phyloP scores from a whole-genome alignment of 2,329 filamentous ascomycete genomes.

The Fusarium pilosicola region DNA sequence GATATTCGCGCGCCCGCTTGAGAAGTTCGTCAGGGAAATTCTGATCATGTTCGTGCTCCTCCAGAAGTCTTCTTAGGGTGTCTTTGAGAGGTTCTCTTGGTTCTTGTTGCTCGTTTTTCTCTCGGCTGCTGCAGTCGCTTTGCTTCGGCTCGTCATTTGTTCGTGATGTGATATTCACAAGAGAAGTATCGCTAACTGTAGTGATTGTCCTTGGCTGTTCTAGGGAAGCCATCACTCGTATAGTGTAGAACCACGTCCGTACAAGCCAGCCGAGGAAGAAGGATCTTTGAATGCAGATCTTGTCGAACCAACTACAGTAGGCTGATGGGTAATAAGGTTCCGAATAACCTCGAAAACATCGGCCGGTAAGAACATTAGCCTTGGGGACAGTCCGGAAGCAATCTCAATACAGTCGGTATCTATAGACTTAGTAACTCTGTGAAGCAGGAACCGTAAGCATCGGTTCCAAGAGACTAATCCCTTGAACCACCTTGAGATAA shows the following conservation, averaged over 20 bases:
- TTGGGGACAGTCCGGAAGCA: neutral
- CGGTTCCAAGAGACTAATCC: neutral
- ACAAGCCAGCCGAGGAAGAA: neutral
- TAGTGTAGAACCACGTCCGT: neutral
- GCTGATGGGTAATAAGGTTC: neutral
- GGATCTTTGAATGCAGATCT: neutral
- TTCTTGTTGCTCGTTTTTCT: neutral
- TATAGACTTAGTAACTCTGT: neutral
- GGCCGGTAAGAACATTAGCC: no score
- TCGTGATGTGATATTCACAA: neutral
- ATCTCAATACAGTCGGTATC: neutral
- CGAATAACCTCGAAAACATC: neutral
- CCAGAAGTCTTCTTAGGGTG: constrained; percentile 43
- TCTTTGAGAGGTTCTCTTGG: neutral
- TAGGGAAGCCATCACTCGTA: neutral
- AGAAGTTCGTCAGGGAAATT: constrained; percentile 58
- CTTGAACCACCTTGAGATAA: neutral
- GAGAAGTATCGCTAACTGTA: neutral
- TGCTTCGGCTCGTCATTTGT: neutral
- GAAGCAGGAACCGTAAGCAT: neutral
- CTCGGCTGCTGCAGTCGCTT: neutral
- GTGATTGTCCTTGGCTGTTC: neutral
- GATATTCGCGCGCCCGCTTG: constrained; percentile 53
- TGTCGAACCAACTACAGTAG: neutral
- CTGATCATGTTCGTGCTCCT: constrained; percentile 57